Evolutionary conservation across 768 basidiomycete genomes (phyloP), one percentile per base, ranked within the genome.

Genomic region (Punctularia strigosozonata): DNA sequence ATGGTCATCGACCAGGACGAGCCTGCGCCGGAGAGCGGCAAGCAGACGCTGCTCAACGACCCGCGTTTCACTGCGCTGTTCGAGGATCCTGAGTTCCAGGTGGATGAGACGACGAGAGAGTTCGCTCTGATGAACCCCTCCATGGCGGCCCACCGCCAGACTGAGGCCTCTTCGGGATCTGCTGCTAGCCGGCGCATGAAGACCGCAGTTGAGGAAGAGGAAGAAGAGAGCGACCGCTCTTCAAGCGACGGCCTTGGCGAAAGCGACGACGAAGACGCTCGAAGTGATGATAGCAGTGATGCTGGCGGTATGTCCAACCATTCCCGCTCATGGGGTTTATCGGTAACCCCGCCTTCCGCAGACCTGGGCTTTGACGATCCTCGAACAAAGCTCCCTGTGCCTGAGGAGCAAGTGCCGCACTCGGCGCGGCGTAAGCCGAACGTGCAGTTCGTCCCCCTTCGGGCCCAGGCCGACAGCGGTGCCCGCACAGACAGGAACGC

Each of bases 111-210:
- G 30, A 85, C 68, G 47, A 69, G 86, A 50, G 95, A 98, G 63
- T 98, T 70, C 56, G 84, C 80, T n/a, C 59, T 98, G 46, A 75
- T 97, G 54, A 91, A 98, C 57, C 94, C 94, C 12, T 92, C 90
- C 73, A 48, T 38, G 1, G 32, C 21, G 17, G 25, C 39, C 1
- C 42, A 42, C 25, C 39, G 26, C n/a, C 36, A 44, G 26, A 43
- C 44, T 26, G 30, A 41, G 24, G 43, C 37, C 33, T 37, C 41
- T 31, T 30, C 36, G 39, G 55, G 43, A 42, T 51, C 47, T 24
- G n/a, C n/a, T n/a, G n/a, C n/a, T n/a, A n/a, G n/a, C n/a, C n/a
- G n/a, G n/a, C 60, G 65, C 46, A 58, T 59, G 36, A 86, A 73
- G 68, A 92, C 87, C 1, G 87, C 81, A 1, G 85, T 88, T 19